Conservation (phyloP, 768 basidiomycete genomes). For the Chalciporus sphaerocephalus region DNA sequence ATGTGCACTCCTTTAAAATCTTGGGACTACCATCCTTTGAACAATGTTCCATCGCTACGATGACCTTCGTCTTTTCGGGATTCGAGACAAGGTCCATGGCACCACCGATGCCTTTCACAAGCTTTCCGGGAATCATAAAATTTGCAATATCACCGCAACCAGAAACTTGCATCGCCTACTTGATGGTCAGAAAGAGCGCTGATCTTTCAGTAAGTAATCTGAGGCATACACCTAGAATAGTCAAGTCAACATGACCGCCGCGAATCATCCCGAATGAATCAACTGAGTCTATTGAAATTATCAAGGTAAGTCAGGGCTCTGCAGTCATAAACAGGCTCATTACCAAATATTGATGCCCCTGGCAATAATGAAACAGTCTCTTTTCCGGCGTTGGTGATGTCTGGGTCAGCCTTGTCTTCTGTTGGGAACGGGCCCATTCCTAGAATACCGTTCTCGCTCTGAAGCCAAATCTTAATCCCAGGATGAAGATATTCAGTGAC, state of each 20-base stretch:
- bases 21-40: conserved; percentile 89
- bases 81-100: conserved; percentile 97
- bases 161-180: conserved; percentile 91
- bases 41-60: conserved; percentile 86
- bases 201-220: not conserved
- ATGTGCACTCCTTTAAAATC: conserved; percentile 72
- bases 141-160: conserved; percentile 92
- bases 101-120: conserved; percentile 87
- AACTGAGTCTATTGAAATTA: conserved; percentile 53
- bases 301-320: no score
- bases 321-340: no score
- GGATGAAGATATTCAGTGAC: conserved; percentile 75
- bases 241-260: conserved; percentile 90
- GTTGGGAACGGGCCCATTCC: conserved; percentile 92
- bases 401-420: conserved; percentile 72
- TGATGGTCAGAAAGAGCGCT: not conserved
- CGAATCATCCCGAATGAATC: conserved; percentile 98
- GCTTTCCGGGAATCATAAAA: conserved; percentile 97
- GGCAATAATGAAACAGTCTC: conserved; percentile 91
- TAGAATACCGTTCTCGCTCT: conserved; percentile 88
- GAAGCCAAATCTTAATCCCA: conserved; percentile 81
- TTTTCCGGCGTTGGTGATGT: conserved; percentile 93
- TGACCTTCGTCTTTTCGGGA: conserved; percentile 91
- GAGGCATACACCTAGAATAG: conserved; percentile 79
- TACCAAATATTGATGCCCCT: conserved; percentile 88